These are phyloP conservation scores for Cornus controversa DNA, from an alignment of 148 eudicot genomes.

Conservation along the genomic window DNA sequence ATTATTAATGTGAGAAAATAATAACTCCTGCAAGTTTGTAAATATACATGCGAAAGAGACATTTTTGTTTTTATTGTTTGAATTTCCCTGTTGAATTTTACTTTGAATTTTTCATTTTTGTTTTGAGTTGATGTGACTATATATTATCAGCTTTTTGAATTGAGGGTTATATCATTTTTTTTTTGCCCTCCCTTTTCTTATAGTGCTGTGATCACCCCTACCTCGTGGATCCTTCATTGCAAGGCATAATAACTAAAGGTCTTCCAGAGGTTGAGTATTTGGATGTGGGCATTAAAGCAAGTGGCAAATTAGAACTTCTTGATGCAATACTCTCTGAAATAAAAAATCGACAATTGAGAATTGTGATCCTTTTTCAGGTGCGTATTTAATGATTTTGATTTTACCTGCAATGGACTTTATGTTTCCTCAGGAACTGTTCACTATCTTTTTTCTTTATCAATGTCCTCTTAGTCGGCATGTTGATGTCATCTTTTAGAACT, in stretches of 20 bases:
- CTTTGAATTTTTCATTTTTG: too few relatives aligned
- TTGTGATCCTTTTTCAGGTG: constrained; percentile 75
- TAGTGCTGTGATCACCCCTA: constrained; percentile 95
- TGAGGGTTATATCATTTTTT: too few relatives aligned
- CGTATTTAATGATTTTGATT: neutral
- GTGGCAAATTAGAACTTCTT: constrained; percentile 77
- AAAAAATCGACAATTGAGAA: constrained; percentile 44
- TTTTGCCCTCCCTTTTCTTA: constrained; percentile 27
- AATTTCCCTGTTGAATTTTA: neutral
- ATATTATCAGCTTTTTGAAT: too few relatives aligned
- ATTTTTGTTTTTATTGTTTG: neutral
- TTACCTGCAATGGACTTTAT: neutral
- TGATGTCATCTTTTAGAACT: neutral
- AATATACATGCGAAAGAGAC: neutral
- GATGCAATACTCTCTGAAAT: constrained; percentile 59
- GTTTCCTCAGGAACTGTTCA: neutral
- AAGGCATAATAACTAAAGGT: constrained; percentile 36
- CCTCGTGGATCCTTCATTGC: constrained; percentile 51
- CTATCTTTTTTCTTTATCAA: neutral
- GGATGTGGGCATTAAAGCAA: constrained; percentile 71
- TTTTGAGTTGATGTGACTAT: too few relatives aligned
- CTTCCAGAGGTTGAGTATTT: constrained; percentile 36
- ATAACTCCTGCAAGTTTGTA: neutral
- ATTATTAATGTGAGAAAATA: neutral
- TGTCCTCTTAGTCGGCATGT: neutral